These are phyloP conservation scores for Phytopythium litorale DNA, from an alignment of 352 stramenopile species.

Conservation along the genomic window DNA sequence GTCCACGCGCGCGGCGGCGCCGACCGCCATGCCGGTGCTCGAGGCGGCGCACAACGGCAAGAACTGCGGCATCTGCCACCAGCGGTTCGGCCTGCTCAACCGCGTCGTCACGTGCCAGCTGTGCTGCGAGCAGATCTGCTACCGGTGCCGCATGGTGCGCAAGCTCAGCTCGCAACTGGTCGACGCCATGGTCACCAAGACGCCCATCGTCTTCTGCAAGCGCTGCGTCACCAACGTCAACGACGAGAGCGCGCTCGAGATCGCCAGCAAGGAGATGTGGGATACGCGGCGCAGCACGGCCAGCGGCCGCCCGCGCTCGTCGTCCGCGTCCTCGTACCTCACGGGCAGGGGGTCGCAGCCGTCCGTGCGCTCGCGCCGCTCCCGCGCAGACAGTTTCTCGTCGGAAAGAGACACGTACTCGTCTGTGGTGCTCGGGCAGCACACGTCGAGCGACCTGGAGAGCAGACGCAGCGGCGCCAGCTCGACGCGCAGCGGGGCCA, in stretches of 20 bases:
- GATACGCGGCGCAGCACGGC: conserved; percentile 18
- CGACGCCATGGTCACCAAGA: conserved; percentile 35
- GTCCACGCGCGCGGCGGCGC: conserved; percentile 1
- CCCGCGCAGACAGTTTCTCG: conserved; percentile 20
- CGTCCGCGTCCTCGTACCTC: conserved; percentile 18
- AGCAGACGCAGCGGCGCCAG: conserved; percentile 20
- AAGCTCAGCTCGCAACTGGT: conserved; percentile 44
- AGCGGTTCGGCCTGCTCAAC: conserved; percentile 24
- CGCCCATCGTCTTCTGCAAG: conserved; percentile 61
- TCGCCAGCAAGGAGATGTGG: conserved; percentile 57
- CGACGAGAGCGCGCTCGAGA: conserved; percentile 52
- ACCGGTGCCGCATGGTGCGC: conserved; percentile 35
- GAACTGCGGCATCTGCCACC: conserved; percentile 33
- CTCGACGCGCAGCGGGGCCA: conserved; percentile 17
- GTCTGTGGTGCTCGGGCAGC: conserved; percentile 2
- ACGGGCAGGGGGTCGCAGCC: conserved; percentile 1
- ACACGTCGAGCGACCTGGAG: conserved; percentile 12
- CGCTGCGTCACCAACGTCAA: conserved; percentile 48
- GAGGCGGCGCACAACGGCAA: conserved; percentile 18
- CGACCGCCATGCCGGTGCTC: conserved; percentile 4
- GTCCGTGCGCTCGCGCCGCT: conserved; percentile 11
- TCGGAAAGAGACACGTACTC: conserved; percentile 31
- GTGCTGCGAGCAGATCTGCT: conserved; percentile 39
- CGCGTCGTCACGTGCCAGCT: conserved; percentile 36
- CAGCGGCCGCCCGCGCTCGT: conserved; percentile 25